Conservation (phyloP, 495 filamentous ascomycete genomes). For the Astrothelium subdiscretum region DNA sequence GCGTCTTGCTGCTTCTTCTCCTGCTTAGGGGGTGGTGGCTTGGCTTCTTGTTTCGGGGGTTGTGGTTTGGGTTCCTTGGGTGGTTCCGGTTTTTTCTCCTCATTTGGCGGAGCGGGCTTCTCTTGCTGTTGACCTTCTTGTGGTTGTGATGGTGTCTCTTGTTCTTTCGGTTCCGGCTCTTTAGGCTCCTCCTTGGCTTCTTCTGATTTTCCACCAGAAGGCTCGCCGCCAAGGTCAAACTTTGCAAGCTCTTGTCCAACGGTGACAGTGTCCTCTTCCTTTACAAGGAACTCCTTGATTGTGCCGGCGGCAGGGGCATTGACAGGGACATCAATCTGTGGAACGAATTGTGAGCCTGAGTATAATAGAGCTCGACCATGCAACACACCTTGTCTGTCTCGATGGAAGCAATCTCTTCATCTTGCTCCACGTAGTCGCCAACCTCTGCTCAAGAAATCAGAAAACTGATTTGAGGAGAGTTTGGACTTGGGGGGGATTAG, state of each 20-base stretch:
- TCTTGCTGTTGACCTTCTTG: constrained; percentile 30
- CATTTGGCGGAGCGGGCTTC: constrained; percentile 24
- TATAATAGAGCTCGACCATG: neutral
- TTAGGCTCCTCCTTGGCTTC: constrained; percentile 44
- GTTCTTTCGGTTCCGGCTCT: constrained; percentile 45
- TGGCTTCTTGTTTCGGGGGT: constrained; percentile 35
- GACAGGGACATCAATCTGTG: constrained; percentile 84
- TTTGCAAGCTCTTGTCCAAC: constrained; percentile 87
- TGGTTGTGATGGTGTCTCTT: constrained; percentile 44
- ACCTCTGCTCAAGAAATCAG: constrained; percentile 43
- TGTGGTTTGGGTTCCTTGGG: constrained; percentile 30
- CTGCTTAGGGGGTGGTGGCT: constrained; percentile 32
- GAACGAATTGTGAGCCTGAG: neutral
- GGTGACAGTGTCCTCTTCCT: constrained; percentile 89
- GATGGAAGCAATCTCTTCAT: constrained; percentile 97
- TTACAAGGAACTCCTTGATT: constrained; percentile 83
- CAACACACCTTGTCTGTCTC: constrained; percentile 92
- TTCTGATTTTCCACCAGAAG: constrained; percentile 41
- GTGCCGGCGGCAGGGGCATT: constrained; percentile 88
- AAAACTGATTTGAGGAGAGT: neutral
- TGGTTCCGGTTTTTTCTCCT: constrained; percentile 32
- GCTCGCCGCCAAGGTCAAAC: constrained; percentile 63
- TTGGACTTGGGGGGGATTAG: neutral
- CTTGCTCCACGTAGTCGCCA: constrained; percentile 87
- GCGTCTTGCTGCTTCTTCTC: constrained; percentile 33